Percentiles rank a stretch among this genome's conserved stretches.
These are phyloP conservation scores for Trifolium dubium DNA, from an alignment of 306 rosid species.

Conservation along the genomic window DNA sequence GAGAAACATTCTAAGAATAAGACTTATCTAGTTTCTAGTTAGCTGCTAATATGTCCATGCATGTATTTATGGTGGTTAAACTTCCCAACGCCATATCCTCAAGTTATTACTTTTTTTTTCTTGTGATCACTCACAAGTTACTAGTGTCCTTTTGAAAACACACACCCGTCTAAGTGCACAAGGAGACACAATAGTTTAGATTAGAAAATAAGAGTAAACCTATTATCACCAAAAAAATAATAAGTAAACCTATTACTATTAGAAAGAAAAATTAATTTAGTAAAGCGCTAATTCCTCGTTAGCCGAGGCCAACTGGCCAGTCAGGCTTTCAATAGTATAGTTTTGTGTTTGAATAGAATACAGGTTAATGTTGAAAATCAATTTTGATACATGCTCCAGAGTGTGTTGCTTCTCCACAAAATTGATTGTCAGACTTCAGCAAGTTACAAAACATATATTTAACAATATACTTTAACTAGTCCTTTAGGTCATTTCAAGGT, in stretches of 20 bases:
- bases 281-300: conserved; percentile 12
- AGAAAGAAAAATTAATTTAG: conserved; percentile 12
- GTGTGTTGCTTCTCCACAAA: conserved; percentile 6
- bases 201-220: conserved; percentile 28
- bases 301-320: neutral
- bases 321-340: conserved; percentile 20
- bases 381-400: neutral
- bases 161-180: neutral
- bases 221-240: too few relatives aligned
- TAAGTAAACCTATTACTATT: neutral
- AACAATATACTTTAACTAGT: conserved; percentile 15
- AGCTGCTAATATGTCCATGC: conserved; percentile 14
- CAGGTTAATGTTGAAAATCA: conserved; percentile 15
- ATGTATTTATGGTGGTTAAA: conserved; percentile 22
- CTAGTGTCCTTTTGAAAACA: conserved; percentile 25
- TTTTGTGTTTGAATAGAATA: conserved; percentile 6
- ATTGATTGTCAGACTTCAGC: conserved; percentile 1
- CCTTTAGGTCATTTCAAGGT: conserved; percentile 24
- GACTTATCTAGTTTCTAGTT: conserved; percentile 28
- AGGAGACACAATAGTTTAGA: neutral
- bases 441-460: conserved; percentile 32
- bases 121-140: conserved; percentile 5
- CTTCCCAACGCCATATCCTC: conserved; percentile 1
- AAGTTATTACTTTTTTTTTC: neutral
- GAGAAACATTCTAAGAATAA: conserved; percentile 26